These are phyloP conservation scores for Candida chilensis DNA, from an alignment of 805 yeast species.

Conservation along the genomic window DNA sequence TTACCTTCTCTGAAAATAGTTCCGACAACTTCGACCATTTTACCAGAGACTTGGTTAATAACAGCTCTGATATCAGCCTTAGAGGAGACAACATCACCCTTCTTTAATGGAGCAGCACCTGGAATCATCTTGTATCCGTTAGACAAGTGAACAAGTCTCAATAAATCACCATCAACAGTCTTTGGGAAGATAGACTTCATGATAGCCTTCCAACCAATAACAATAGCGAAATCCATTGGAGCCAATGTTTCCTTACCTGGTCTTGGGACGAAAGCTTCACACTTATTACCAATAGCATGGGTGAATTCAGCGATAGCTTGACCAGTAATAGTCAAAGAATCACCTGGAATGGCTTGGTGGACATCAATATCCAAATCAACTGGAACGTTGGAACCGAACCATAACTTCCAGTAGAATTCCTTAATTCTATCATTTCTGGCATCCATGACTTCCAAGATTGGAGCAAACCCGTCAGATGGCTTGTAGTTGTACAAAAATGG, in stretches of 20 bases:
- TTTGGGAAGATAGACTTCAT: slow-evolving; percentile 97
- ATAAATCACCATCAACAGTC: slow-evolving; percentile 91
- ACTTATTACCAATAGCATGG: slow-evolving; percentile 93
- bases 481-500: slow-evolving; percentile 71
- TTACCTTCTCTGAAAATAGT: slow-evolving; percentile 65
- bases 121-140: slow-evolving; percentile 91
- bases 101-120: slow-evolving; percentile 82
- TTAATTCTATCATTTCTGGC: slow-evolving; percentile 91
- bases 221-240: slow-evolving; percentile 99
- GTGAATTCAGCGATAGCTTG: slow-evolving; percentile 85
- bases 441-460: slow-evolving; percentile 82
- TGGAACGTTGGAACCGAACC: slow-evolving; percentile 66
- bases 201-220: slow-evolving; percentile 96
- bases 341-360: slow-evolving; percentile 63
- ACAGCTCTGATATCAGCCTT: slow-evolving; percentile 83
- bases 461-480: slow-evolving; percentile 90
- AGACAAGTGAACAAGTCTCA: slow-evolving; percentile 89
- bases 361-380: slow-evolving; percentile 69
- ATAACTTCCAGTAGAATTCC: slow-evolving; percentile 93
- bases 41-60: slow-evolving; percentile 86
- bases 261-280: slow-evolving; percentile 91
- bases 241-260: slow-evolving; percentile 79
- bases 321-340: slow-evolving; percentile 55
- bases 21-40: slow-evolving; percentile 93
- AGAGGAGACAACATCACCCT: slow-evolving; percentile 79